Evolutionary conservation across 768 basidiomycete species (phyloP), one percentile per base, ranked within the genome.

Genomic region (Panaeolus cyanescens): DNA sequence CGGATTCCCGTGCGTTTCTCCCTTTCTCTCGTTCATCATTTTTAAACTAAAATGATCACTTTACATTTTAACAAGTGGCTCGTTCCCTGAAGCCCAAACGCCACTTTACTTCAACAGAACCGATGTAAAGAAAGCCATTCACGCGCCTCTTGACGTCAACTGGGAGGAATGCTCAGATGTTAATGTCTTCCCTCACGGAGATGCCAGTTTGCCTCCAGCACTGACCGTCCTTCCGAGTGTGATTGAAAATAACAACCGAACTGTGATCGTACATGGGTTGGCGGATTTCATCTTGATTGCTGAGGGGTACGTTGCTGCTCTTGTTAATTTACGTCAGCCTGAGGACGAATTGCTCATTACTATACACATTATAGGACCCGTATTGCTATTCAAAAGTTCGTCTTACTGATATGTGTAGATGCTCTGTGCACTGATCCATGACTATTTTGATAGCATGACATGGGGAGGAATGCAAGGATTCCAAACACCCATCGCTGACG

Each of bases 221-320:
- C 79, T 91, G 56, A 84, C 79, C 5, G 88, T 91, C 1, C 77
- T 92, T 3, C 89, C 91, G 5, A 86, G 78, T 62, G 89, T 90
- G 58, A 92, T 93, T 58, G 88, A 91, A 73, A 91, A 90, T 79
- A 91, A 79, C 70, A 75, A 83, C 57, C 78, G 89, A 55, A 83
- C 79, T 2, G 87, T 92, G 13, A 87, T 92, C 58, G 79, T 85
- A 4, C 90, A 93, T 56, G 91, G 91, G 0, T 76, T 91, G 55
- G 88, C 84, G 0, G 91, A 93, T 71, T 92, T 85, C 66, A 80
- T 89, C 59, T 75, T 90, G 32, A 90, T 92, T 55, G 84, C 90
- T 9, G 87, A 91, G 63, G 91, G 91, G 88, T 89, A 63, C 60
- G 83, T 71, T 34, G n/a, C n/a, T n/a, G n/a, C n/a, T 25, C 45